Evolutionary conservation across 805 yeast genomes (phyloP), one percentile per base, ranked within the genome.

Genomic region (Metschnikowia colocasiae): DNA sequence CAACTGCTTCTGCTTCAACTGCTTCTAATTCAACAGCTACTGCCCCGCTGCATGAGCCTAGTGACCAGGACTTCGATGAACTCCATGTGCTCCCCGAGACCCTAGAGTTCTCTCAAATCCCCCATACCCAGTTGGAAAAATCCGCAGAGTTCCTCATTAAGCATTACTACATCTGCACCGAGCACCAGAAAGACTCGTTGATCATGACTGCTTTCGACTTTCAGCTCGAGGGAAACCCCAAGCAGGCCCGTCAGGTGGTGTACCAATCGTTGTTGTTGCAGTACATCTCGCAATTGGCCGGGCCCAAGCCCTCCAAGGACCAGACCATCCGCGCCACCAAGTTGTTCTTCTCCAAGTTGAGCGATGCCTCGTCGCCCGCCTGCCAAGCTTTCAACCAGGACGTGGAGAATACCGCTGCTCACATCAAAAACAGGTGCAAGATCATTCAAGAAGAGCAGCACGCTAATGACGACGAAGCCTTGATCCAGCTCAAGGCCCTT

Each of bases 201-300:
- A 74, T 91, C 62, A 91, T 92, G 97, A 83, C 84, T 18, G 95
- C 97, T 0, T 94, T 94, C 64, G 95, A 92, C 59, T 72, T 74
- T 47, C 88, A 89, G 62, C 73, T 92, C 51, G 80, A 76, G 12
- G 85, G 82, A 18, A 76, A 88, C 40, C 59, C 76, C 0, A 51
- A 54, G 5, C 62, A 64, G 6, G 81, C 96, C 8, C 76, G 75
- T 50, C 84, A 80, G 50, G 79, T 82, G n/a, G 83, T 92, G 38
- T 85, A 81, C 63, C 94, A 88, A 59, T 83, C 96, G 1, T 78
- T 87, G 57, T 67, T 92, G 27, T 62, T 92, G 51, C 95, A 88
- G 59, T 92, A 88, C 62, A 68, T 85, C 45, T 71, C 75, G 52
- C 76, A 71, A 51, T 59, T 73, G 46, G 67, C 74, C 1, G 75